These are phyloP conservation scores for Psidium guajava DNA, from an alignment of 345 rosid genomes.

Conservation along the genomic window DNA sequence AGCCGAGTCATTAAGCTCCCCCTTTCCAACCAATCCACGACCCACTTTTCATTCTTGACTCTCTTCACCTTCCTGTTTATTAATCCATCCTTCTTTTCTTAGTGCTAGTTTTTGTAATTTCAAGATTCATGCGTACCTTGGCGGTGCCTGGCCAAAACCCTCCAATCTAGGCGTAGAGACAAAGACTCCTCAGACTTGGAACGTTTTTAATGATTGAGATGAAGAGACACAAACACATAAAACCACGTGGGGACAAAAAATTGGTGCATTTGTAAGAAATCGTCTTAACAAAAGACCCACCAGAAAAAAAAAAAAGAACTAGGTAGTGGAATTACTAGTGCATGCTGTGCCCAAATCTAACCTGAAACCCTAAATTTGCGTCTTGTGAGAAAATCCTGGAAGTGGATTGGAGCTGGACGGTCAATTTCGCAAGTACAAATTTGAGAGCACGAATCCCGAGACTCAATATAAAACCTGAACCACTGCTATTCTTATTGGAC, in stretches of 20 bases:
- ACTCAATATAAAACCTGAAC: neutral
- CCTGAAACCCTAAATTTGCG: too few species aligned
- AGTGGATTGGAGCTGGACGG: too few species aligned
- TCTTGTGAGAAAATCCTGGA: too few species aligned
- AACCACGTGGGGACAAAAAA: neutral
- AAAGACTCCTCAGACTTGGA: neutral
- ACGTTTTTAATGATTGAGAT: neutral
- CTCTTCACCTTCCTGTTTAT: neutral
- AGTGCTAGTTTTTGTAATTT: neutral
- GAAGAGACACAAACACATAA: neutral
- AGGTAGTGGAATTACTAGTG: too few species aligned
- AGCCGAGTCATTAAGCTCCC: neutral
- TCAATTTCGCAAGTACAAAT: too few species aligned
- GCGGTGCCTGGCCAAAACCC: neutral
- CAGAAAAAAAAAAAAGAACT: neutral
- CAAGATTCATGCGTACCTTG: neutral
- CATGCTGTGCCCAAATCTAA: too few species aligned
- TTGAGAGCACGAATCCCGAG: too few species aligned
- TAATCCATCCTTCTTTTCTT: neutral
- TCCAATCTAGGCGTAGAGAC: neutral
- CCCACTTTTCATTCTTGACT: neutral
- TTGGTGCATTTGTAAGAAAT: neutral
- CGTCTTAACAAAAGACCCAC: neutral
- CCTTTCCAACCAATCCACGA: neutral
- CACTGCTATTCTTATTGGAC: neutral